Evolutionary conservation across 2,329 filamentous ascomycete genomes (phyloP).

Genomic region (Talaromyces funiculosus): DNA sequence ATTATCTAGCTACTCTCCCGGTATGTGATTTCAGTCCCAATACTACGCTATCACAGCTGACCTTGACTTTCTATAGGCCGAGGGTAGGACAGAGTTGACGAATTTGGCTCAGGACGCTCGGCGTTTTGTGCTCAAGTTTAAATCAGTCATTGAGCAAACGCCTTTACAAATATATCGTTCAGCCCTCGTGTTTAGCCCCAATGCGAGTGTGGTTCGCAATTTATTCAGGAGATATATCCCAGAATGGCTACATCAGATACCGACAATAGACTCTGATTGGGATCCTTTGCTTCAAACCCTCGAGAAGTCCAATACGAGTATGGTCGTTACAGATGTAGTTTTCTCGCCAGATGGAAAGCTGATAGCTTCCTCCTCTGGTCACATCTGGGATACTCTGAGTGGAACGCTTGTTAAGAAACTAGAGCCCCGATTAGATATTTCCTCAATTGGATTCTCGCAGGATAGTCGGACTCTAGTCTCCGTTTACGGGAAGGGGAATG

Average conservation of each 20-base stretch:
- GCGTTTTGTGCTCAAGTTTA: not conserved
- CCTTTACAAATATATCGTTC: conserved; percentile 2
- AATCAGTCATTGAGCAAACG: not conserved
- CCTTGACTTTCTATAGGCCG: not conserved
- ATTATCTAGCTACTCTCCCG: not conserved
- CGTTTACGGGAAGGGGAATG: not conserved
- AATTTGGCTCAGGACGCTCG: not conserved
- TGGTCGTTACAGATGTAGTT: not conserved
- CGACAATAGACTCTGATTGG: not conserved
- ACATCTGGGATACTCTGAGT: not conserved
- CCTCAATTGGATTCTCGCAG: not conserved
- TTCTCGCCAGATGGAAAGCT: conserved; percentile 6
- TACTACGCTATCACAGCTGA: not conserved
- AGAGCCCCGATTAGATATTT: not conserved
- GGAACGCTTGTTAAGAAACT: not conserved
- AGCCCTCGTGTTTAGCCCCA: not conserved
- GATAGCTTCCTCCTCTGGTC: not conserved
- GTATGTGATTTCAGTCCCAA: not conserved
- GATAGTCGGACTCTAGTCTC: not conserved
- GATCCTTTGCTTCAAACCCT: not conserved
- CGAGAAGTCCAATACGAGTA: not conserved
- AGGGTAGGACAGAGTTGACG: not conserved
- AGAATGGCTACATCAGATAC: not conserved
- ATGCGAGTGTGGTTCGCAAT: not conserved
- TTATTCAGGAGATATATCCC: not conserved